A percentile compares a stretch with the other conserved stretches of the same genome.
Evolutionary conservation across 2,329 filamentous ascomycete genomes (phyloP).

Genomic region (Scleromitrula shiraiana): DNA sequence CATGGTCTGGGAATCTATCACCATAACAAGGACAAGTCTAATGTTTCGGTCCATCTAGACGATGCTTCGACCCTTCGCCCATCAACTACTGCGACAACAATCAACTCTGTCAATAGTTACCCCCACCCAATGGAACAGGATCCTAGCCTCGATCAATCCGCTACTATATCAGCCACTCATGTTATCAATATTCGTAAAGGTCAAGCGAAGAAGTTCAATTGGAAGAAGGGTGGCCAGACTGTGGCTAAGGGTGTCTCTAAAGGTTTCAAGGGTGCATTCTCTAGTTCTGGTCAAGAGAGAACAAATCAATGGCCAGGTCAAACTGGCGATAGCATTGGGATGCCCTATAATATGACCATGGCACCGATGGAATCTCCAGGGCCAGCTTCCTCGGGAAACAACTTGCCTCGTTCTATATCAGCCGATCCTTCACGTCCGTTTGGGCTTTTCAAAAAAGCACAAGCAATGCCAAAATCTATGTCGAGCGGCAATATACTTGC

Average conservation of each 20-base stretch:
- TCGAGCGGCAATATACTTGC: constrained; percentile 33
- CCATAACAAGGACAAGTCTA: constrained; percentile 41
- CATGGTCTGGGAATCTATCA: constrained; percentile 56
- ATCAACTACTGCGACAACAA: constrained; percentile 30
- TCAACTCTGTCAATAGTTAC: constrained; percentile 23
- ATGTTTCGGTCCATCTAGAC: constrained; percentile 26
- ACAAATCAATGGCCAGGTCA: constrained; percentile 44
- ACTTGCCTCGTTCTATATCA: constrained; percentile 19
- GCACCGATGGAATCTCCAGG: constrained; percentile 41
- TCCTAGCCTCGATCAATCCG: constrained; percentile 24
- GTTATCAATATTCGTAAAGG: constrained; percentile 93
- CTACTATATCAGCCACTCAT: constrained; percentile 54
- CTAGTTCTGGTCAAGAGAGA: constrained; percentile 43
- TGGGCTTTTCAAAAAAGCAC: constrained; percentile 54
- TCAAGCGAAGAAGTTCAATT: constrained; percentile 89
- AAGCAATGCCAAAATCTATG: constrained; percentile 41
- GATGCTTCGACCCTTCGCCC: constrained; percentile 34
- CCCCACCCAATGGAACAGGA: constrained; percentile 30
- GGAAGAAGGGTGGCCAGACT: constrained; percentile 93
- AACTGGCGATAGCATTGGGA: constrained; percentile 55
- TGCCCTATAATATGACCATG: constrained; percentile 64
- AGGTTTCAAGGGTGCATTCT: constrained; percentile 83
- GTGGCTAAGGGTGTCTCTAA: constrained; percentile 92
- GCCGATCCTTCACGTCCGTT: constrained; percentile 36
- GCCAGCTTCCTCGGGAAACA: constrained; percentile 15